A percentile compares a stretch with the other conserved stretches of the same genome.
Evolutionary conservation across 805 yeast species (phyloP).

Genomic region (Candida orba): DNA sequence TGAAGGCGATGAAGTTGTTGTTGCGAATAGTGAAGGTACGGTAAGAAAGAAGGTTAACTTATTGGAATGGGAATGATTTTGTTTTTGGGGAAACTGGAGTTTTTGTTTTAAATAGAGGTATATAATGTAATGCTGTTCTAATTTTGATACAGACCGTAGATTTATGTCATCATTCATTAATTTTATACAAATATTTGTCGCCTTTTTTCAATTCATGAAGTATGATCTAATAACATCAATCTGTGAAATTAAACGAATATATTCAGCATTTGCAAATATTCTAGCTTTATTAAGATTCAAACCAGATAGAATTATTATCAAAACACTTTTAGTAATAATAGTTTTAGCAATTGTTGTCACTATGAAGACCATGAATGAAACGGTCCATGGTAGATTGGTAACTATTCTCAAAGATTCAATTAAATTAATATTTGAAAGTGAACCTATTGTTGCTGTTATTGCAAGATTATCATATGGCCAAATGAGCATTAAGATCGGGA

Average conservation of each 20-base stretch:
- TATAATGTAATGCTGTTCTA: not conserved
- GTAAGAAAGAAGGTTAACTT: constrained; percentile 28
- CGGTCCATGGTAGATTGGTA: constrained; percentile 21
- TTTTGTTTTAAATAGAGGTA: not conserved
- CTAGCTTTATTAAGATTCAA: constrained; percentile 33
- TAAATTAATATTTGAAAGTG: constrained; percentile 54
- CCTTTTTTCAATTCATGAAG: not conserved
- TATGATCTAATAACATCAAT: not conserved
- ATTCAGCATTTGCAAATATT: constrained; percentile 29
- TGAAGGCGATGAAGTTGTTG: constrained; percentile 47
- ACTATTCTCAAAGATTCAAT: constrained; percentile 55
- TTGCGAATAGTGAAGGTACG: constrained; percentile 39
- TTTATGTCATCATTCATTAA: not conserved
- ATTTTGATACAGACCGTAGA: not conserved
- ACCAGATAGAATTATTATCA: constrained; percentile 11
- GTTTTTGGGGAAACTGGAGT: not conserved
- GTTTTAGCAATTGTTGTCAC: constrained; percentile 8
- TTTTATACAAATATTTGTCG: not conserved
- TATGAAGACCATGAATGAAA: constrained; percentile 9
- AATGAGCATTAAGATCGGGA: constrained; percentile 88
- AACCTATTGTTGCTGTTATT: constrained; percentile 50
- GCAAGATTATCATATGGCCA: constrained; percentile 93
- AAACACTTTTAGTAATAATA: constrained; percentile 10
- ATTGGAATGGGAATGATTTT: constrained; percentile 37
- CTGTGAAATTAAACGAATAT: not conserved